Base-by-base conservation (phyloP, 2,329 filamentous ascomycete genomes). In the Phyllosticta citribraziliensis region DNA sequence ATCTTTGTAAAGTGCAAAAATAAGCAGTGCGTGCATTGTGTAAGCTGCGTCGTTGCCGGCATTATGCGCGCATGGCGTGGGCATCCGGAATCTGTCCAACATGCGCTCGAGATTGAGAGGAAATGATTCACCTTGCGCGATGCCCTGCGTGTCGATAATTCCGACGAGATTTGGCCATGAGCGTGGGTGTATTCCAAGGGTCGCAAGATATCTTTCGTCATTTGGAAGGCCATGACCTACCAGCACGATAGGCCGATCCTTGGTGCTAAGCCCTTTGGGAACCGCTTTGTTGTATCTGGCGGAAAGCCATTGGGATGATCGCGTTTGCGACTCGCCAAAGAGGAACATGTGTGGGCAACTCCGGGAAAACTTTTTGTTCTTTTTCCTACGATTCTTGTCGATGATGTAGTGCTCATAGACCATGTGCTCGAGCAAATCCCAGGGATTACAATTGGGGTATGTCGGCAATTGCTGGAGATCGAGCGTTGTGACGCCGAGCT, bases 21-120 rank as follows among this genome's bases (percentile, higher is more conserved):
- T 4, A 12, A 96, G 72, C 79, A 94, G 82, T 8, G 85, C 87
- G 64, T 87, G 85, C 64, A 96, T 74, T 0, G 90, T 93, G 70
- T 88, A 94, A 0, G 85, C 81, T 0, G 91, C 91, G 70, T 96
- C 91, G 65, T 96, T 96, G 1, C 91, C 83, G 0, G 87, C 91
- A 68, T 96, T 96, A 73, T 96, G 91, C n/a, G 93, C 77, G 66
- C 88, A 79, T 72, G 78, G 82, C 52, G 79, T 82, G 0, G 74
- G 67, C 8, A 95, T 82, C 1, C 81, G 82, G 27, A 96, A 76
- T 4, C 86, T 80, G 5, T 72, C 67, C 22, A 96, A 80, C 12
- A 95, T 78, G 5, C 67, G 75, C 0, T 75, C 75, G 2, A 97
- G 80, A 1, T 80, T 81, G 14, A 80, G 79, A 2, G 78, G 71